Conservation (phyloP, 176 grass and related monocot genomes). For the Aegilops bicornis region DNA sequence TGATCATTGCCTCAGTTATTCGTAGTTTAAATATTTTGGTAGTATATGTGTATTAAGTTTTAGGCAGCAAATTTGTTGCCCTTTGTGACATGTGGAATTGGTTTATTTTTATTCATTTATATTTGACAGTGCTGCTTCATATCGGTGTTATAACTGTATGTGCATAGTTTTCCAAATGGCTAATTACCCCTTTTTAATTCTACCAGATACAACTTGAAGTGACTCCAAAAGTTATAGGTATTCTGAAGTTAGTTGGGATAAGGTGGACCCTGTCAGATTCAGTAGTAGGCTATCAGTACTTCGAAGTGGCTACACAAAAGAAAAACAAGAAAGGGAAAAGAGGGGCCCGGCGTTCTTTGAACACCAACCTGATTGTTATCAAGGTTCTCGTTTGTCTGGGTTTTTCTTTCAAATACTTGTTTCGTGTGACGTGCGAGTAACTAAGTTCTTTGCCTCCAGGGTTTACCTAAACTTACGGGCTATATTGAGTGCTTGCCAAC, state of each 20-base stretch:
- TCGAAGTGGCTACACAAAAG: slow-evolving; percentile 63
- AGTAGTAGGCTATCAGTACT: slow-evolving; percentile 86
- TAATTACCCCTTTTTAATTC: slow-evolving; percentile 19
- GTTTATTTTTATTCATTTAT: slow-evolving; percentile 17
- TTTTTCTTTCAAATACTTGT: slow-evolving; percentile 22
- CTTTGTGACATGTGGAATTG: slow-evolving; percentile 12
- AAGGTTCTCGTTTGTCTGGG: slow-evolving; percentile 55
- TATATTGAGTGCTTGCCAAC: slow-evolving; percentile 66
- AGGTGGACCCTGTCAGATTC: slow-evolving; percentile 91
- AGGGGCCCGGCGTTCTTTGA: slow-evolving; percentile 38
- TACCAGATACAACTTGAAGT: slow-evolving; percentile 93
- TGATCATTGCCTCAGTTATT: slow-evolving; percentile 4
- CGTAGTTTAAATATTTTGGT: background rate
- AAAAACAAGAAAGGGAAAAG: slow-evolving; percentile 84
- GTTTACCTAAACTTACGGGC: slow-evolving; percentile 81
- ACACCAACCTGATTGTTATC: slow-evolving; percentile 71
- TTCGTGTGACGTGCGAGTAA: slow-evolving; percentile 22
- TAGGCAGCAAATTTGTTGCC: background rate
- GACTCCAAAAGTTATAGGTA: slow-evolving; percentile 83
- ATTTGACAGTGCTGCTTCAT: slow-evolving; percentile 7
- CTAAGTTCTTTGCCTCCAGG: slow-evolving; percentile 52
- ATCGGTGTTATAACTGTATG: background rate
- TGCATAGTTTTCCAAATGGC: background rate
- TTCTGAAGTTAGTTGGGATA: slow-evolving; percentile 88
- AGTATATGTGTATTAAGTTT: slow-evolving; percentile 6